Evolutionary conservation across 192 early-diverging fungal species (phyloP).

Genomic region (Mycoemilia scoparia): DNA sequence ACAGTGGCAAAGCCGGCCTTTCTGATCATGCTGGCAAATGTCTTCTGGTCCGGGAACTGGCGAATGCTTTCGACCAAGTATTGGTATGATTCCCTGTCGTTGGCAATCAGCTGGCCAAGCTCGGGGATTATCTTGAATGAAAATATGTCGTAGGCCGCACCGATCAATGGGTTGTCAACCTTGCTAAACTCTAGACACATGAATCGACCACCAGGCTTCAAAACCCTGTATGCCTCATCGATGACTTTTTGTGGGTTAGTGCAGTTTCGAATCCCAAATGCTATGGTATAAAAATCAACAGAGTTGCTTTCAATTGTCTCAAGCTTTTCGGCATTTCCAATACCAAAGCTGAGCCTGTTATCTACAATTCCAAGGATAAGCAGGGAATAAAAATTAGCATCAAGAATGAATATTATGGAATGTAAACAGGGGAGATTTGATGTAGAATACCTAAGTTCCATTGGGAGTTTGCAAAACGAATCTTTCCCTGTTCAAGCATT

Average conservation of each 20-base stretch:
- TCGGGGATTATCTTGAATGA: slow-evolving; percentile 87
- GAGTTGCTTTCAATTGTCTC: slow-evolving; percentile 50
- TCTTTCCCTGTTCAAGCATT: slow-evolving; percentile 80
- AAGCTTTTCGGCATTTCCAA: slow-evolving; percentile 82
- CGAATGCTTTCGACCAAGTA: slow-evolving; percentile 95
- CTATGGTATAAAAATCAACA: slow-evolving; percentile 89
- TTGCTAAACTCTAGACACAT: slow-evolving; percentile 87
- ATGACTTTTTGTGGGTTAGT: slow-evolving; percentile 81
- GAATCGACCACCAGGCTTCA: slow-evolving; percentile 91
- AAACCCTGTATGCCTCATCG: slow-evolving; percentile 75
- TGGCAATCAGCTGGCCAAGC: slow-evolving; percentile 71
- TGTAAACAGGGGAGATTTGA: background rate
- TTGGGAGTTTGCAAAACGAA: slow-evolving; percentile 36
- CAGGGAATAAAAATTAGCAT: background rate
- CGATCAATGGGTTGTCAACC: slow-evolving; percentile 74
- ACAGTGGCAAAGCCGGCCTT: slow-evolving; percentile 77
- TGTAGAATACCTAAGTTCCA: no score
- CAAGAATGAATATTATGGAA: background rate
- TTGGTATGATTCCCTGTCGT: slow-evolving; percentile 83
- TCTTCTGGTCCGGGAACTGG: slow-evolving; percentile 74
- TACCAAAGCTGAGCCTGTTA: slow-evolving; percentile 49
- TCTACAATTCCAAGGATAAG: no score
- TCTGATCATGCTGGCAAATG: slow-evolving; percentile 82
- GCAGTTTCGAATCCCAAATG: slow-evolving; percentile 96
- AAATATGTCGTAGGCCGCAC: slow-evolving; percentile 74